Conservation (phyloP, 2,329 filamentous ascomycete genomes). For the Massarina eburnea region DNA sequence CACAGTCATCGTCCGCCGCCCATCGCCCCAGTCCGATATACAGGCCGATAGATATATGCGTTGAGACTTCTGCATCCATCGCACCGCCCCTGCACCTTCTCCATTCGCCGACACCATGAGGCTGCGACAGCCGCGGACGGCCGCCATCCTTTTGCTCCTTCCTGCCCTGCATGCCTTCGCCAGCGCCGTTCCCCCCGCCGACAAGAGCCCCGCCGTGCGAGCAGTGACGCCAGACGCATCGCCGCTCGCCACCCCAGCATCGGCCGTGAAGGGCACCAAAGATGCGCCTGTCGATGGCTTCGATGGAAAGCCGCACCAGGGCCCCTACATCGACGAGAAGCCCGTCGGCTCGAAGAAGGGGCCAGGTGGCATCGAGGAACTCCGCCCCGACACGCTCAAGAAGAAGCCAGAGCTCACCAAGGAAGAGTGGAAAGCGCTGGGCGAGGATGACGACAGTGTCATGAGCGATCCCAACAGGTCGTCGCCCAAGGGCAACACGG, state of each 20-base stretch:
- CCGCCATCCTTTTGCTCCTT: constrained; percentile 55
- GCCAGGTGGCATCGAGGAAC: constrained; percentile 39
- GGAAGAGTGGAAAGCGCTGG: constrained; percentile 46
- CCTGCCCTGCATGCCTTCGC: constrained; percentile 62
- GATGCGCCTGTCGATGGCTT: constrained; percentile 89
- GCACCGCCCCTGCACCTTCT: constrained; percentile 14
- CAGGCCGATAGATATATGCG: constrained; percentile 6
- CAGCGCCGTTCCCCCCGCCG: constrained; percentile 44
- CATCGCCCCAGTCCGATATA: constrained; percentile 4
- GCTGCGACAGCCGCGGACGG: constrained; percentile 56
- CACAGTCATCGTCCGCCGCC: not conserved
- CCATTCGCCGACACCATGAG: constrained; percentile 54
- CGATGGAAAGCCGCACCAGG: constrained; percentile 90
- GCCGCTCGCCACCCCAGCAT: constrained; percentile 22
- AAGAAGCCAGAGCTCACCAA: constrained; percentile 29
- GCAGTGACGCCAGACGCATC: constrained; percentile 24
- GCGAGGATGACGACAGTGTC: constrained; percentile 69
- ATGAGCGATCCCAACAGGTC: constrained; percentile 86
- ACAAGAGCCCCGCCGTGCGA: constrained; percentile 33
- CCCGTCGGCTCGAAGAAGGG: constrained; percentile 33
- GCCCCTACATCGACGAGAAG: constrained; percentile 69
- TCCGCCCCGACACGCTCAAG: constrained; percentile 35
- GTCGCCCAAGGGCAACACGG: constrained; percentile 80
- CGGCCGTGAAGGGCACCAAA: constrained; percentile 59
- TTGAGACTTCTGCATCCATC: not conserved